Percentiles rank a stretch among this genome's conserved stretches.
Conservation (phyloP, 2,329 filamentous ascomycete species). For the Paecilomyces sp. region DNA sequence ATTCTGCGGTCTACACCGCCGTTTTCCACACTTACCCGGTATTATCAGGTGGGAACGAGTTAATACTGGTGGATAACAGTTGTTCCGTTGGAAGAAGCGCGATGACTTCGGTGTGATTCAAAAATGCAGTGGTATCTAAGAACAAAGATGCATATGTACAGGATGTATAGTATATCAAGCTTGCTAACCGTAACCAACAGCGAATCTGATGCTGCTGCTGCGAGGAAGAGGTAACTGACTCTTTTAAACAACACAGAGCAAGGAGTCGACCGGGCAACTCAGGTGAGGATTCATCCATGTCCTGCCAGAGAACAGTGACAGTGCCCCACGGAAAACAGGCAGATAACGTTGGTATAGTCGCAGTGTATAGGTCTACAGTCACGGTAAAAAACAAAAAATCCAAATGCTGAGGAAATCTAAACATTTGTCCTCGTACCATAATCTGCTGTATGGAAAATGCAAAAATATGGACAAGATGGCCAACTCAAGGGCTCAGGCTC, state of each 20-base stretch:
- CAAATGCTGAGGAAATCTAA: neutral
- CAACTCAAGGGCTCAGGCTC: neutral
- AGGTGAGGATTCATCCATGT: neutral
- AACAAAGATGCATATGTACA: neutral
- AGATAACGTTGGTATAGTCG: neutral
- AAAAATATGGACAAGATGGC: neutral
- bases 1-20: neutral
- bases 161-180: neutral
- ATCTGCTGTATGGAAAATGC: neutral
- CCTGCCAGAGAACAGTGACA: neutral
- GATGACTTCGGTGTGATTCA: neutral
- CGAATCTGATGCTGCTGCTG: neutral
- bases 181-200: neutral
- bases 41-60: neutral
- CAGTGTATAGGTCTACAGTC: neutral
- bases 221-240: neutral
- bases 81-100: neutral
- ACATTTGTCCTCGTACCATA: neutral
- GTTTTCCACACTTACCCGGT: neutral
- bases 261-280: neutral
- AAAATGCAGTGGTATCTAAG: neutral
- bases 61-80: neutral
- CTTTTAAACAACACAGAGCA: neutral
- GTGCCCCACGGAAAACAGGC: neutral
- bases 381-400: neutral